These are phyloP conservation scores for Fusarium lyarnte DNA, from an alignment of 2,329 filamentous ascomycete species.

Conservation along the genomic window DNA sequence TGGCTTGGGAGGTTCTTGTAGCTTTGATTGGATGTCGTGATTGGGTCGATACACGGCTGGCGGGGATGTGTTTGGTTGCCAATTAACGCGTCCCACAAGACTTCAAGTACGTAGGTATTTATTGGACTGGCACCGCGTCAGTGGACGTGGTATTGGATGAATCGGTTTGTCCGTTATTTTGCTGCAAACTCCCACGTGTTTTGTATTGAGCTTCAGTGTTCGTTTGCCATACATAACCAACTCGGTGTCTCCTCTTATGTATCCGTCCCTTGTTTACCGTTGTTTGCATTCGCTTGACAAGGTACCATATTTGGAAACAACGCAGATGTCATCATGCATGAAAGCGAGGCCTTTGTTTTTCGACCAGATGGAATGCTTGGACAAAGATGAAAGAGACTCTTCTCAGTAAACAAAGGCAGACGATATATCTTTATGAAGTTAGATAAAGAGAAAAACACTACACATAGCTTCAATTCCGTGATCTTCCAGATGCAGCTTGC, in stretches of 20 bases:
- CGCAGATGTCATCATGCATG: conserved; percentile 30
- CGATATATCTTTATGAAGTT: background rate
- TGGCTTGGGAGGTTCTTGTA: conserved; percentile 19
- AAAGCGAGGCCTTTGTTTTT: conserved; percentile 22
- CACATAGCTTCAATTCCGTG: background rate
- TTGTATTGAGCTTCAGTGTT: background rate
- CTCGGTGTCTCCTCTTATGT: background rate
- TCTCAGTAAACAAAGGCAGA: background rate
- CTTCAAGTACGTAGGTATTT: background rate
- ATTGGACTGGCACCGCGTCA: background rate
- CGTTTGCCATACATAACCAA: background rate
- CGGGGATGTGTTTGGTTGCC: conserved; percentile 12
- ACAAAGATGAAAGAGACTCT: background rate
- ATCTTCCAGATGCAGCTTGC: background rate
- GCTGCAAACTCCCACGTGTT: conserved; percentile 1
- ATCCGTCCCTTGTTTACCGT: background rate
- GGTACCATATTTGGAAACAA: background rate
- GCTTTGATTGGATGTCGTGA: conserved; percentile 21
- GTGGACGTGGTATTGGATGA: background rate
- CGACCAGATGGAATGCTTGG: no score
- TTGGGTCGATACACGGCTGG: conserved; percentile 30
- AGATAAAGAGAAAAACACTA: background rate
- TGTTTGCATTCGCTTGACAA: background rate
- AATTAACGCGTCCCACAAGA: conserved; percentile 35
- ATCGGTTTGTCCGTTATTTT: conserved; percentile 5